Evolutionary conservation across 192 early-diverging fungal genomes (phyloP).

Genomic region (Entophlyctis luteolus): DNA sequence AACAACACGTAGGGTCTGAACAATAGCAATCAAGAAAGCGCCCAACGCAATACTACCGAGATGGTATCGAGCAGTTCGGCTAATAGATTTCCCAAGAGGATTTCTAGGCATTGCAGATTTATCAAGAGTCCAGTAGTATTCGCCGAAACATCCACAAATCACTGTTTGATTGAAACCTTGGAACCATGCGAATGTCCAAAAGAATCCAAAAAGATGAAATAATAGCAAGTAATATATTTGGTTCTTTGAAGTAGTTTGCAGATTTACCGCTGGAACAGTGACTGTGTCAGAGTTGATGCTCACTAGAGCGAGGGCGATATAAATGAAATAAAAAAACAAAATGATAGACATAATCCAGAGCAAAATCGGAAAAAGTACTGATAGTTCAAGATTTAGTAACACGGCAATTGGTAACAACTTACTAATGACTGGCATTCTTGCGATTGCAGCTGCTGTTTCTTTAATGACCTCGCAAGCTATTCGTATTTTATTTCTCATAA

Average conservation of each 20-base stretch:
- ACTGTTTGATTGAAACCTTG: slow-evolving; percentile 46
- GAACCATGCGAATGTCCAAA: slow-evolving; percentile 50
- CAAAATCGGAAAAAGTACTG: slow-evolving; percentile 37
- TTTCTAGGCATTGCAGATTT: slow-evolving; percentile 30
- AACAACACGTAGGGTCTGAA: slow-evolving; percentile 46
- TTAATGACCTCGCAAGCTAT: slow-evolving; percentile 53
- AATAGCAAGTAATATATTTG: slow-evolving; percentile 34
- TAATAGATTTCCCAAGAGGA: slow-evolving; percentile 25
- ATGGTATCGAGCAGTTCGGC: slow-evolving; percentile 45
- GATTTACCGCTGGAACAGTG: slow-evolving; percentile 18
- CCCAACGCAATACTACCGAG: slow-evolving; percentile 53
- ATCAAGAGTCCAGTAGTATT: slow-evolving; percentile 54
- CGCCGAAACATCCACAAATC: slow-evolving; percentile 50
- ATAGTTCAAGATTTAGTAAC: background rate
- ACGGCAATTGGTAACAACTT: background rate
- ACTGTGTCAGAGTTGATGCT: slow-evolving; percentile 21
- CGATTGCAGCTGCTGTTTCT: slow-evolving; percentile 38
- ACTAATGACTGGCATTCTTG: slow-evolving; percentile 47
- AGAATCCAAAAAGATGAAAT: slow-evolving; percentile 56
- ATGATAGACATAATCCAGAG: slow-evolving; percentile 13
- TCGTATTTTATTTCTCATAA: slow-evolving; percentile 44
- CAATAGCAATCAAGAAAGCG: slow-evolving; percentile 51
- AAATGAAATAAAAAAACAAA: slow-evolving; percentile 32
- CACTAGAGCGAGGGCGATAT: slow-evolving; percentile 26
- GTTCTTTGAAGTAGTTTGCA: background rate